Evolutionary conservation across 2,329 filamentous ascomycete species (phyloP).

Genomic region (Arthrobotrys conoides): DNA sequence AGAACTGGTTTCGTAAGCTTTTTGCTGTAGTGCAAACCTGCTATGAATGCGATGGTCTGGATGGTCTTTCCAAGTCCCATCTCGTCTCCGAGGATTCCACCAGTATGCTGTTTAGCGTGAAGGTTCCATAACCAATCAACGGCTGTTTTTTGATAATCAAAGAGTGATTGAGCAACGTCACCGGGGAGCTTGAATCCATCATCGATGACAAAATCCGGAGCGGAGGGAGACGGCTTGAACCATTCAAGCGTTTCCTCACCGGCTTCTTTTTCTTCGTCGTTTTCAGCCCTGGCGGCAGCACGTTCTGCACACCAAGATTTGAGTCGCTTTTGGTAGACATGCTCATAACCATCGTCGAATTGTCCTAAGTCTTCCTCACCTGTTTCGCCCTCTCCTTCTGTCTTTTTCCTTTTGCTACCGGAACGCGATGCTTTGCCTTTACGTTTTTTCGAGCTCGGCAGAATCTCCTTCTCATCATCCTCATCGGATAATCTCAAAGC

Average conservation of each 20-base stretch:
- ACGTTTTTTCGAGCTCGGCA: conserved; percentile 12
- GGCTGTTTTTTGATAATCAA: conserved; percentile 96
- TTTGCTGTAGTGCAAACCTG: conserved; percentile 91
- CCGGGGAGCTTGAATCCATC: conserved; percentile 86
- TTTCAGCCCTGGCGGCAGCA: conserved; percentile 65
- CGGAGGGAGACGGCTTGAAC: conserved; percentile 87
- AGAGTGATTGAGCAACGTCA: conserved; percentile 91
- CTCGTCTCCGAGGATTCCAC: conserved; percentile 95
- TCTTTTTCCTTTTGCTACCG: conserved; percentile 65
- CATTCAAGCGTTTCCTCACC: conserved; percentile 76
- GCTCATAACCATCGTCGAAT: conserved; percentile 90
- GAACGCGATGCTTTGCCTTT: conserved; percentile 64
- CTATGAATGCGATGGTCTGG: conserved; percentile 84
- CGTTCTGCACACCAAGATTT: conserved; percentile 78
- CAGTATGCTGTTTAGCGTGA: conserved; percentile 83
- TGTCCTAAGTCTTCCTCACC: conserved; percentile 73
- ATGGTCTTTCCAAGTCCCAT: conserved; percentile 99
- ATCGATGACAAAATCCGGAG: conserved; percentile 80
- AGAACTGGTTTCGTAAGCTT: conserved; percentile 85
- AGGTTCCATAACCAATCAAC: conserved; percentile 97
- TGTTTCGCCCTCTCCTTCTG: conserved; percentile 69
- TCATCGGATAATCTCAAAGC: conserved; percentile 82
- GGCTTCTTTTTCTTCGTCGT: conserved; percentile 68
- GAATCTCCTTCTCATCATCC: conserved; percentile 90
- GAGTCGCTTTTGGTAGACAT: conserved; percentile 81